These are phyloP conservation scores for Triangularia verruculosa DNA, from an alignment of 2,329 filamentous ascomycete genomes.

Conservation along the genomic window DNA sequence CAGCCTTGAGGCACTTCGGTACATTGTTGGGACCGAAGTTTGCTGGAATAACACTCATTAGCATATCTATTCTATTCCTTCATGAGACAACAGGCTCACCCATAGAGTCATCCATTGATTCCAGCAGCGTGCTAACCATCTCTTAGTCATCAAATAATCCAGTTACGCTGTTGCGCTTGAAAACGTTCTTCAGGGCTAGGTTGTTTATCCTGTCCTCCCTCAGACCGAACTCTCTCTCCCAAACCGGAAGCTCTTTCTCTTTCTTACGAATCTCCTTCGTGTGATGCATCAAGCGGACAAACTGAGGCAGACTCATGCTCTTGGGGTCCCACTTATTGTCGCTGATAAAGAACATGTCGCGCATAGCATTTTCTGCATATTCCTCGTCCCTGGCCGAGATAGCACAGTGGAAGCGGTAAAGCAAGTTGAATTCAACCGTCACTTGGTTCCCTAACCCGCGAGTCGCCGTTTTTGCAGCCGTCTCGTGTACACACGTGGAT, in stretches of 20 bases:
- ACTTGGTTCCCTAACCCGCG: conserved; percentile 64
- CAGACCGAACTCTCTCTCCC: conserved; percentile 28
- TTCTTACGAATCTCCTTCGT: conserved; percentile 34
- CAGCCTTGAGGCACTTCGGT: conserved; percentile 54
- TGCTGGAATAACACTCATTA: no score
- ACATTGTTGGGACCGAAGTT: conserved; percentile 58
- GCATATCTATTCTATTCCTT: no score
- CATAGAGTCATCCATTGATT: conserved; percentile 59
- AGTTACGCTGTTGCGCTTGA: conserved; percentile 43
- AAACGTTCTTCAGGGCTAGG: conserved; percentile 39
- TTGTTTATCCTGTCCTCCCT: conserved; percentile 39
- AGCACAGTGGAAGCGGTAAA: conserved; percentile 64
- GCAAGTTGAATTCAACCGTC: conserved; percentile 64
- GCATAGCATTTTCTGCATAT: conserved; percentile 51
- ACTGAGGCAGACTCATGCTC: conserved; percentile 40
- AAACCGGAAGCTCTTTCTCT: conserved; percentile 34
- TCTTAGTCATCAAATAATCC: conserved; percentile 56
- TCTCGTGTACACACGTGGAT: conserved; percentile 59
- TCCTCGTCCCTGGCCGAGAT: conserved; percentile 59
- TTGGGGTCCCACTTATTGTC: no score
- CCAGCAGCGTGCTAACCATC: conserved; percentile 54
- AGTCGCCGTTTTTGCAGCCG: conserved; percentile 39
- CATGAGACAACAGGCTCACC: conserved; percentile 32
- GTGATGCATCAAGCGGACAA: conserved; percentile 36
- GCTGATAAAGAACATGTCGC: no score